A percentile compares a stretch with the other conserved stretches of the same genome.
These are phyloP conservation scores for Phytophthora sojae DNA, from an alignment of 352 stramenopile genomes.

Conservation along the genomic window DNA sequence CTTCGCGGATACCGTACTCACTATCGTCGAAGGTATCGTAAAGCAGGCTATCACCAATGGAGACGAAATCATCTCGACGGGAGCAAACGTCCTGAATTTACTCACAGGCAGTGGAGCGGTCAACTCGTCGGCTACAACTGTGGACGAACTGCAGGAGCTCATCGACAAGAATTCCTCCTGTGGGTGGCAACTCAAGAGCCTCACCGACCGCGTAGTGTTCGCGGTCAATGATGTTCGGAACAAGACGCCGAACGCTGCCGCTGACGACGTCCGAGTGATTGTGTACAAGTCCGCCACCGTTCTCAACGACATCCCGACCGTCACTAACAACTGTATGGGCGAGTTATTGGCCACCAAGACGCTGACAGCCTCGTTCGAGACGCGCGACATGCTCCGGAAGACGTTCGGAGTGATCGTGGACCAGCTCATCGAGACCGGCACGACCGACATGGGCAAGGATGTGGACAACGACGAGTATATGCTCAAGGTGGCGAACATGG, in stretches of 20 bases:
- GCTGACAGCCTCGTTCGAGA: constrained; percentile 12
- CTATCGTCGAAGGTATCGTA: constrained; percentile 19
- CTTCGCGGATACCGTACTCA: constrained; percentile 10
- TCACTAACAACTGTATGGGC: constrained; percentile 23
- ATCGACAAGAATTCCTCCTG: constrained; percentile 18
- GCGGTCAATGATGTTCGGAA: constrained; percentile 4
- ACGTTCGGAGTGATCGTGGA: constrained; percentile 21
- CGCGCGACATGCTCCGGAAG: constrained; percentile 20
- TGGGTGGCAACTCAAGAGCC: constrained; percentile 17
- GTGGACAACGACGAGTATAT: constrained; percentile 35
- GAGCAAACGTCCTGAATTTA: constrained; percentile 10
- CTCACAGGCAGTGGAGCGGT: neutral
- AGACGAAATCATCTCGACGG: constrained; percentile 18
- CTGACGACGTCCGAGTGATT: constrained; percentile 17
- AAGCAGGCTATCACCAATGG: constrained; percentile 26
- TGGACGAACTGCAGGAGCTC: constrained; percentile 19
- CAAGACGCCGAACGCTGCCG: neutral
- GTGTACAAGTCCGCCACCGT: constrained; percentile 19
- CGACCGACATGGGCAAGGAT: constrained; percentile 15
- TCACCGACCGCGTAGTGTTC: constrained; percentile 15
- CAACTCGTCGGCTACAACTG: constrained; percentile 3
- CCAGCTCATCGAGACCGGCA: constrained; percentile 13
- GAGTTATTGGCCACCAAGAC: constrained; percentile 15
- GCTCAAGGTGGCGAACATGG: constrained; percentile 38
- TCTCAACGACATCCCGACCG: constrained; percentile 15